These are phyloP conservation scores for Ceratocystis alfenasii DNA, from an alignment of 2,329 filamentous ascomycete genomes.

Conservation along the genomic window DNA sequence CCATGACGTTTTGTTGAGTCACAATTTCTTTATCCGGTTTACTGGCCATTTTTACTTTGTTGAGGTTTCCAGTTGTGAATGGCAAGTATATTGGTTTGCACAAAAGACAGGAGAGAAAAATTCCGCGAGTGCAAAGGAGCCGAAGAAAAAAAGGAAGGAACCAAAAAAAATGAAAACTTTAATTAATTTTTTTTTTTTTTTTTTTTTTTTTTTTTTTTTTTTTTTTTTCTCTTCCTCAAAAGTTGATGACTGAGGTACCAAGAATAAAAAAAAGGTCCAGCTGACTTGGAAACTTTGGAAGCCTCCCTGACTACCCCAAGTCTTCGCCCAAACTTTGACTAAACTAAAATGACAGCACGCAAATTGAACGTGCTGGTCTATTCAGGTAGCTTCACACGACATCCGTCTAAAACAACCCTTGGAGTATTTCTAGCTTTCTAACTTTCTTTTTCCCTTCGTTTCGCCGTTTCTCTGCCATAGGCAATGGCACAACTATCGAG, in stretches of 20 bases:
- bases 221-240: background rate
- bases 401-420: background rate
- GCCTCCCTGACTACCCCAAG: background rate
- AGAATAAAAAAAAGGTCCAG: background rate
- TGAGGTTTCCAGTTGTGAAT: background rate
- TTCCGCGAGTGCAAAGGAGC: background rate
- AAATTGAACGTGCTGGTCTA: constrained; percentile 90
- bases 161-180: too few species aligned
- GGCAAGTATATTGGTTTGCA: background rate
- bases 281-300: background rate
- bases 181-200: too few species aligned
- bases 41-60: constrained; percentile 25
- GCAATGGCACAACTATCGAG: constrained; percentile 72
- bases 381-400: constrained; percentile 47
- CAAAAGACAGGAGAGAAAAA: background rate
- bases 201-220: too few species aligned
- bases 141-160: background rate
- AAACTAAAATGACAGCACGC: constrained; percentile 46
- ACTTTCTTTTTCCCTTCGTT: background rate
- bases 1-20: constrained; percentile 24
- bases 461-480: constrained; percentile 34
- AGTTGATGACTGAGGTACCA: background rate
- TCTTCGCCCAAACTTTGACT: background rate
- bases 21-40: constrained; percentile 30
- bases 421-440: constrained; percentile 3